Conservation (phyloP, 192 early-diverging fungal species). For the Entomortierella chlamydospora region DNA sequence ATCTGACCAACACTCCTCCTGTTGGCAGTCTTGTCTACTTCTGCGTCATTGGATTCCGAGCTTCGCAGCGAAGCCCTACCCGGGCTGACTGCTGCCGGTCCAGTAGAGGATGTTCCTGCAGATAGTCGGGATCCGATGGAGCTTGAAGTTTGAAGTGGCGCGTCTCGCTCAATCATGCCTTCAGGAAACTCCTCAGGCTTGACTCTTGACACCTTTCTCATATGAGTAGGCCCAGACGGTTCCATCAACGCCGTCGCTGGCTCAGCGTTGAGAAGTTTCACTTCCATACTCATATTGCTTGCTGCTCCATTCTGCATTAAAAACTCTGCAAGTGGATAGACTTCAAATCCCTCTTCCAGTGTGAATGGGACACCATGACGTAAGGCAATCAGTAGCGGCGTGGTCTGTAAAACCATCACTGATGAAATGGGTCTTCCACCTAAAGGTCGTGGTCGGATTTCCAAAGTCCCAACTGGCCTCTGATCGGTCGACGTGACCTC, state of each 20-base stretch:
- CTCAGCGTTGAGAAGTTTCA: constrained; percentile 16
- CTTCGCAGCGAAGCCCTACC: background rate
- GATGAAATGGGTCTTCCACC: constrained; percentile 32
- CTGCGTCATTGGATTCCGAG: background rate
- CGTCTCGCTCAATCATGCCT: constrained; percentile 31
- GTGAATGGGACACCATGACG: constrained; percentile 40
- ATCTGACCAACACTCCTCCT: constrained; percentile 40
- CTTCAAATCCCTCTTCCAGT: constrained; percentile 25
- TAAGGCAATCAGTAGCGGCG: constrained; percentile 43
- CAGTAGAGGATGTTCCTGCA: background rate
- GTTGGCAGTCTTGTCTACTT: constrained; percentile 2
- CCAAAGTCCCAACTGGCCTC: background rate
- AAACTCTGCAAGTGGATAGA: constrained; percentile 51
- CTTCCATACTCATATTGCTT: constrained; percentile 45
- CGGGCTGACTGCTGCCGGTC: background rate
- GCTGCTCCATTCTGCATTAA: constrained; percentile 52
- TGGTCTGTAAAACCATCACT: constrained; percentile 46
- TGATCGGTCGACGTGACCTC: background rate
- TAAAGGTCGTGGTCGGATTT: constrained; percentile 19
- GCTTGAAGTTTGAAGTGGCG: constrained; percentile 7
- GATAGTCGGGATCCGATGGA: constrained; percentile 34
- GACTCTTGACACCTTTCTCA: background rate
- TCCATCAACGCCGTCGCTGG: background rate
- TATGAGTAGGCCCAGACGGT: background rate
- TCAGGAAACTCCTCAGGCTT: background rate